Percentiles rank a stretch among this genome's conserved stretches.
phyloP scores from a whole-genome alignment of 495 filamentous ascomycete species.

The Neurospora intermedia region DNA sequence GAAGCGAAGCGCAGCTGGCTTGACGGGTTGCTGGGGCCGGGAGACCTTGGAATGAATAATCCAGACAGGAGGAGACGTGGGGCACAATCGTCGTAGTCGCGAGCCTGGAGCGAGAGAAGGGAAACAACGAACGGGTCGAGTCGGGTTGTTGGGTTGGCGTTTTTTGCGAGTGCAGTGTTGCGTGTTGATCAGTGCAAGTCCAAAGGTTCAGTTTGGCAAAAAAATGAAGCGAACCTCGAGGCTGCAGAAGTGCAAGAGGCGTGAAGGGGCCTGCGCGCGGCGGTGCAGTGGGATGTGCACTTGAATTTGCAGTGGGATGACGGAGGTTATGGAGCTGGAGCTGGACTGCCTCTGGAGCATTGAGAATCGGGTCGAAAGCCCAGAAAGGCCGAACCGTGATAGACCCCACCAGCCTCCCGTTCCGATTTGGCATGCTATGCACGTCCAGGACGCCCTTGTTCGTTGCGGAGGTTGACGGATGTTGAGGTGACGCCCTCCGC shows the following conservation, averaged over 20 bases:
- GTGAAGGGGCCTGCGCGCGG: not conserved
- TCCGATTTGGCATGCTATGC: slow-evolving; percentile 17
- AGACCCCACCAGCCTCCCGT: slow-evolving; percentile 22
- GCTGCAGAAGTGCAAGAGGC: not conserved
- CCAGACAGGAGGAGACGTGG: not conserved
- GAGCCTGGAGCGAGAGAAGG: not conserved
- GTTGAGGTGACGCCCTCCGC: not conserved
- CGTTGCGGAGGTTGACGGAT: not conserved
- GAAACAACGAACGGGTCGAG: not conserved
- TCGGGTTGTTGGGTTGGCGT: not conserved
- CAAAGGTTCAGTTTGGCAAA: not conserved
- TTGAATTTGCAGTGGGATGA: slow-evolving; percentile 14
- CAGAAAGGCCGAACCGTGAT: slow-evolving; percentile 20
- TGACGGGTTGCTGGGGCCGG: not conserved
- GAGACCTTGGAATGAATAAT: not conserved
- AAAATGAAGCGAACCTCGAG: not conserved
- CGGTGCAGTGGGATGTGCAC: not conserved
- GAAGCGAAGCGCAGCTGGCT: not conserved
- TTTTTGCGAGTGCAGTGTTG: not conserved
- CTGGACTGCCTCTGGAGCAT: slow-evolving; percentile 17
- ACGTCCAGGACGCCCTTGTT: not conserved
- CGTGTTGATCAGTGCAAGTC: not conserved
- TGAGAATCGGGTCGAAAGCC: slow-evolving; percentile 29
- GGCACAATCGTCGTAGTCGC: not conserved
- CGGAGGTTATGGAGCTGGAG: slow-evolving; percentile 17